phyloP scores from a whole-genome alignment of 306 rosid genomes.

The Corylus heterophylla region DNA sequence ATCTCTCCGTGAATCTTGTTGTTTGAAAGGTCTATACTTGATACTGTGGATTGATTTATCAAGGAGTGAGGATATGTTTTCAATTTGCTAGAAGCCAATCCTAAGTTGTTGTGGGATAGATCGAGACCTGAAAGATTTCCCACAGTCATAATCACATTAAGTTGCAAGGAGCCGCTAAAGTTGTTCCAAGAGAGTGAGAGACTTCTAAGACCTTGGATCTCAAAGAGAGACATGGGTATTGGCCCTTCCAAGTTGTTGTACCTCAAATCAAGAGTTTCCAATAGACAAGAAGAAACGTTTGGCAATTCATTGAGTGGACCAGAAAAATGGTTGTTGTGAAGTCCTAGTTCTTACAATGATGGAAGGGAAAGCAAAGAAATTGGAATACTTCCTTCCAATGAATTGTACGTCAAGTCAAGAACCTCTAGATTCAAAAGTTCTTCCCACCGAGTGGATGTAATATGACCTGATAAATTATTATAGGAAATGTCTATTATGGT shows the following conservation, averaged over 20 bases:
- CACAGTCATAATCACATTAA: too few relatives aligned
- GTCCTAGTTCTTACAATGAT: neutral
- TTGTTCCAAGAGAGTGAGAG: conserved; percentile 15
- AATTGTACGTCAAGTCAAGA: conserved; percentile 20
- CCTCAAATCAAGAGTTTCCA: conserved; percentile 1
- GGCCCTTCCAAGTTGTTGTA: conserved; percentile 28
- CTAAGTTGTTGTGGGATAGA: neutral
- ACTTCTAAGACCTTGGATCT: neutral
- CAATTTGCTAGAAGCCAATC: neutral
- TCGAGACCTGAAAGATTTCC: too few relatives aligned
- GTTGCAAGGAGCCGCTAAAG: neutral
- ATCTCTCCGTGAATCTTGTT: conserved; percentile 8
- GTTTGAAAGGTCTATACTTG: conserved; percentile 34
- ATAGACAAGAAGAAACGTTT: neutral
- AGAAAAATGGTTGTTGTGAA: conserved; percentile 24
- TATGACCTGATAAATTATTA: conserved; percentile 17
- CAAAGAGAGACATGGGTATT: neutral
- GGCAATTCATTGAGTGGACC: conserved; percentile 27
- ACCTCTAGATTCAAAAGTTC: conserved; percentile 15
- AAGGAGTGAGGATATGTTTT: neutral
- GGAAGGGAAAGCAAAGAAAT: conserved; percentile 24
- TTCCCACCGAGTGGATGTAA: conserved; percentile 22
- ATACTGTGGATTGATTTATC: neutral
- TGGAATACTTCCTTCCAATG: conserved; percentile 30
- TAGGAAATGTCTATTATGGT: conserved; percentile 8